Evolutionary conservation across 192 early-diverging fungal genomes (phyloP), one percentile per base, ranked within the genome.

Genomic region (Paraglomus brasilianum): DNA sequence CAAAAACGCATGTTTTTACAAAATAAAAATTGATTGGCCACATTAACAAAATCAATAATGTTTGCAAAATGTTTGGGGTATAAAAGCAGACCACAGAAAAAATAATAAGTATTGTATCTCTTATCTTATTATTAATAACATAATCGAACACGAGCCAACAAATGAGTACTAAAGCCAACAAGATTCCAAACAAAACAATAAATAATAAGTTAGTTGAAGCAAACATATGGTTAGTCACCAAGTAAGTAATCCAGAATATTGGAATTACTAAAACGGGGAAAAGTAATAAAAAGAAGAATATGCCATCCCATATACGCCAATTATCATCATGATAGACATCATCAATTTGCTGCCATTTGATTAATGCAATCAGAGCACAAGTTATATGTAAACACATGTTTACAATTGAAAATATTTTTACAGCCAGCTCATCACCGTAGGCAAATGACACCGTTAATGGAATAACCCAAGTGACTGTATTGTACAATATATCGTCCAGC

Each of bases 361-460:
- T 51, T 51, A 66, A 40, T 40, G 64, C 64, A 24, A 7, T 9
- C 19, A 66, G 2, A 15, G 15, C 39, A n/a, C 15, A 66, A 66
- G 8, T 10, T 50, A 50, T 8, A 66, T 66, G 64, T 11, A 66
- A 66, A 66, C 14, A 39, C 49, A 41, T 51, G 15, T 66, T 66
- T 49, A 66, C 43, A 52, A 66, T 51, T 19, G 64, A 66, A 66
- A 66, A 66, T 63, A 63, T 63, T 15, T 63, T 63, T 24, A n/a
- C n/a, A n/a, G n/a, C n/a, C n/a, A n/a, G n/a, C n/a, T n/a, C n/a
- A n/a, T n/a, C n/a, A n/a, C n/a, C n/a, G n/a, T n/a, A n/a, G n/a
- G n/a, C n/a, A n/a, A n/a, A n/a, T n/a, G n/a, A n/a, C n/a, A n/a
- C n/a, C n/a, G 41, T 41, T 10, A 66, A n/a, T 19, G 64, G 63